phyloP scores from a whole-genome alignment of 768 basidiomycete species.

The Lactifluus piperatus region DNA sequence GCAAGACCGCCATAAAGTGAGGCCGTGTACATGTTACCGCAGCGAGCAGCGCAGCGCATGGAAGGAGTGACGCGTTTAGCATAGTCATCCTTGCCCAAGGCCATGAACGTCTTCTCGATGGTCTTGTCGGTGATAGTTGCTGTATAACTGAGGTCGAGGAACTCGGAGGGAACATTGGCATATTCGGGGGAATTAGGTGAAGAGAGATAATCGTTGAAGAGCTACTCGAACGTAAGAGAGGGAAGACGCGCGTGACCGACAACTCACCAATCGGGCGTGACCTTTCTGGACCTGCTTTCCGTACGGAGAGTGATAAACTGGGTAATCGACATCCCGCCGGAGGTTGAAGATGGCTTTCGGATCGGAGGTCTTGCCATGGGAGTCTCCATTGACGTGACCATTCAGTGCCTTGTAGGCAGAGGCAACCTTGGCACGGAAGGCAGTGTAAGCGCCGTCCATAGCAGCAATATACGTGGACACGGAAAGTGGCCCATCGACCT shows the following conservation, averaged over 20 bases:
- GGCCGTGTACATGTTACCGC: constrained; percentile 99
- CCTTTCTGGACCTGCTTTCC: constrained; percentile 99
- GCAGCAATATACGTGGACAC: constrained; percentile 93
- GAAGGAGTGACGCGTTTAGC: constrained; percentile 65
- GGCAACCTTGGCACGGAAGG: constrained; percentile 75
- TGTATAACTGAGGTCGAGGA: constrained; percentile 56
- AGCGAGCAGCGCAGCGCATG: constrained; percentile 81
- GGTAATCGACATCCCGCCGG: constrained; percentile 73
- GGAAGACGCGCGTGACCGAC: background rate
- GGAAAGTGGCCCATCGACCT: constrained; percentile 95
- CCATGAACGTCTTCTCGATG: constrained; percentile 90
- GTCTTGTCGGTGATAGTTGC: constrained; percentile 87
- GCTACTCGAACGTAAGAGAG: constrained; percentile 9
- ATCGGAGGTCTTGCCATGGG: constrained; percentile 31
- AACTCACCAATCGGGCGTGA: constrained; percentile 68
- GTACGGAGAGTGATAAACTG: constrained; percentile 95
- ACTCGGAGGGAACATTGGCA: constrained; percentile 59
- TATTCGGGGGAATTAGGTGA: constrained; percentile 63
- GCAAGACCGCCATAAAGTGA: constrained; percentile 93
- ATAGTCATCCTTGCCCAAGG: constrained; percentile 67
- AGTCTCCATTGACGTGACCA: constrained; percentile 28
- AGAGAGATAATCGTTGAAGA: constrained; percentile 87
- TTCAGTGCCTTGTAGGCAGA: constrained; percentile 36
- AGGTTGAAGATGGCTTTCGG: constrained; percentile 46
- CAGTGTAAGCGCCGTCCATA: constrained; percentile 80